These are phyloP conservation scores for Eutreptiella sp. DNA, from an alignment of 208 protist genomes.

Conservation along the genomic window DNA sequence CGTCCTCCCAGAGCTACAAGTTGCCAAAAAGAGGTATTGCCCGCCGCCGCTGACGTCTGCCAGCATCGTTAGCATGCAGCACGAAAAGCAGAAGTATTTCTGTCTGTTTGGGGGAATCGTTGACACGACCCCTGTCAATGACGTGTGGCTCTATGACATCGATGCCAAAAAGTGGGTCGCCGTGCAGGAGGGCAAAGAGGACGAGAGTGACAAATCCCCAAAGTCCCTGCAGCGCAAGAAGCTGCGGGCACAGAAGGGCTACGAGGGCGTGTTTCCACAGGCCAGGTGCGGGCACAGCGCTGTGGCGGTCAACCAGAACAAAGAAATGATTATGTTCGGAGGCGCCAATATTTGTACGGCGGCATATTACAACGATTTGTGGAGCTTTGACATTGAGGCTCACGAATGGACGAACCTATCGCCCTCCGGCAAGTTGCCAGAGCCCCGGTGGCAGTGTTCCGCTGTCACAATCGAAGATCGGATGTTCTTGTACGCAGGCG, in stretches of 20 bases:
- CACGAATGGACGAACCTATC: background rate
- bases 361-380: conserved; percentile 17
- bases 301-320: background rate
- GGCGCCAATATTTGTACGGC: background rate
- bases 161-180: conserved; percentile 4
- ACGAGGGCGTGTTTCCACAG: background rate
- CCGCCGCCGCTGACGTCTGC: too few relatives aligned
- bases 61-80: too few relatives aligned
- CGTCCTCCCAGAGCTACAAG: too few relatives aligned
- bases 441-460: conserved; percentile 6
- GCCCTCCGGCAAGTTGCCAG: background rate
- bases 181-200: too few relatives aligned
- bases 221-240: too few relatives aligned
- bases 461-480: conserved; percentile 6
- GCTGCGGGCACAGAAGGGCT: background rate
- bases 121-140: conserved; percentile 14
- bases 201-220: too few relatives aligned
- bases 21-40: too few relatives aligned
- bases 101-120: conserved; percentile 7
- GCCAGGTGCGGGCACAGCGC: conserved; percentile 5
- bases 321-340: conserved; percentile 18
- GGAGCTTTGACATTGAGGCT: background rate
- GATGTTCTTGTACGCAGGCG: conserved; percentile 16
- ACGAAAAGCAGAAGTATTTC: too few relatives aligned
- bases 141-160: conserved; percentile 17